phyloP scores from a whole-genome alignment of 352 stramenopile genomes.

The Phytophthora niederhauseri region DNA sequence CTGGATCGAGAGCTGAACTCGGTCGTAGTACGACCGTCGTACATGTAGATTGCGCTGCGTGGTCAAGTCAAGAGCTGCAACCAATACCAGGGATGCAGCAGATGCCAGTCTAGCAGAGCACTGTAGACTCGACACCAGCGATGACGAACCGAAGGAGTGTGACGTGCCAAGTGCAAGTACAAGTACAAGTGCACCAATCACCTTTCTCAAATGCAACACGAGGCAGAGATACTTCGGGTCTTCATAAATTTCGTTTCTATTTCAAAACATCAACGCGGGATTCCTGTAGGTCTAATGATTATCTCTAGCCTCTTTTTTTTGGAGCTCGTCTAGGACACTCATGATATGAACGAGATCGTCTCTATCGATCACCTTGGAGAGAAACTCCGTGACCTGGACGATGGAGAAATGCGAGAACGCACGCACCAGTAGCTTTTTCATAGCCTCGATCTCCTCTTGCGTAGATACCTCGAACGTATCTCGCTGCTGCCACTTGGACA shows the following conservation, averaged over 20 bases:
- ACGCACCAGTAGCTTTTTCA: conserved; percentile 46
- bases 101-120: no score
- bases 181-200: no score
- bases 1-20: no score
- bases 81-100: no score
- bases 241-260: background rate
- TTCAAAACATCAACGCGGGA: background rate
- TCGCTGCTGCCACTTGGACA: conserved; percentile 42
- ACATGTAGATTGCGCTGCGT: no score
- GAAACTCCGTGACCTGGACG: conserved; percentile 49
- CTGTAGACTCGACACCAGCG: no score
- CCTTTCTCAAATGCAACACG: no score
- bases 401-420: conserved; percentile 49
- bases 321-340: conserved; percentile 44
- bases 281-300: conserved; percentile 19
- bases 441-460: conserved; percentile 41
- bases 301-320: conserved; percentile 20
- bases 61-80: no score
- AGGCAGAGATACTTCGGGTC: no score
- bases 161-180: no score
- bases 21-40: no score
- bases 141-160: no score
- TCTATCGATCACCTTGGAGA: conserved; percentile 49
- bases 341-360: conserved; percentile 42
- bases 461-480: conserved; percentile 29